Conservation (phyloP, 2,329 filamentous ascomycete species). For the Decorospora gaudefroyi region DNA sequence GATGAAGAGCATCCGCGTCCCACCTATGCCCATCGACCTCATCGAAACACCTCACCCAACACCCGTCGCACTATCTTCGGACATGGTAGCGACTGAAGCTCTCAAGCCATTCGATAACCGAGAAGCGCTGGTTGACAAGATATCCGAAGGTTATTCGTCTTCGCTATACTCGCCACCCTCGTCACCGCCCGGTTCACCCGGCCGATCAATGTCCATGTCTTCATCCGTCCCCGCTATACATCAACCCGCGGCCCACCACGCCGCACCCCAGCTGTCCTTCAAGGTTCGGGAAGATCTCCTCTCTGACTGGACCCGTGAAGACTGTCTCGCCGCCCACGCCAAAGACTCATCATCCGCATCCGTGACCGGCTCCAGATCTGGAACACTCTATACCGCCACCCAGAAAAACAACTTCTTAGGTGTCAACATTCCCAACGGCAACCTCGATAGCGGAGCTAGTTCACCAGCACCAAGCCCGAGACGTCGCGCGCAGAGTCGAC, state of each 20-base stretch:
- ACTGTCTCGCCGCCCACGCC: conserved; percentile 69
- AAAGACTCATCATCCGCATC: conserved; percentile 73
- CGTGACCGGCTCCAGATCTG: conserved; percentile 71
- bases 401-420: conserved; percentile 55
- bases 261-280: conserved; percentile 61
- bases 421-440: conserved; percentile 56
- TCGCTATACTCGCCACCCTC: conserved; percentile 65
- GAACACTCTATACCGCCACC: conserved; percentile 32
- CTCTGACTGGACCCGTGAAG: conserved; percentile 77
- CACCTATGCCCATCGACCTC: conserved; percentile 65
- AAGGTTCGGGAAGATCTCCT: conserved; percentile 76
- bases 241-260: conserved; percentile 29
- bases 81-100: conserved; percentile 39
- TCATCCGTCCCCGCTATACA: conserved; percentile 51
- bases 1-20: conserved; percentile 74
- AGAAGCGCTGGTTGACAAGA: conserved; percentile 70
- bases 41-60: conserved; percentile 52
- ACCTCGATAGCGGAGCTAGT: conserved; percentile 38
- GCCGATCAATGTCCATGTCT: conserved; percentile 65
- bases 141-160: conserved; percentile 71
- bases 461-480: conserved; percentile 41
- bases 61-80: conserved; percentile 28
- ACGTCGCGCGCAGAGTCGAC: conserved; percentile 41
- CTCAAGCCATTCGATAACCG: conserved; percentile 77
- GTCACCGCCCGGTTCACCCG: conserved; percentile 72